phyloP scores from a whole-genome alignment of 192 early-diverging fungal genomes.

The Coemansia erecta region DNA sequence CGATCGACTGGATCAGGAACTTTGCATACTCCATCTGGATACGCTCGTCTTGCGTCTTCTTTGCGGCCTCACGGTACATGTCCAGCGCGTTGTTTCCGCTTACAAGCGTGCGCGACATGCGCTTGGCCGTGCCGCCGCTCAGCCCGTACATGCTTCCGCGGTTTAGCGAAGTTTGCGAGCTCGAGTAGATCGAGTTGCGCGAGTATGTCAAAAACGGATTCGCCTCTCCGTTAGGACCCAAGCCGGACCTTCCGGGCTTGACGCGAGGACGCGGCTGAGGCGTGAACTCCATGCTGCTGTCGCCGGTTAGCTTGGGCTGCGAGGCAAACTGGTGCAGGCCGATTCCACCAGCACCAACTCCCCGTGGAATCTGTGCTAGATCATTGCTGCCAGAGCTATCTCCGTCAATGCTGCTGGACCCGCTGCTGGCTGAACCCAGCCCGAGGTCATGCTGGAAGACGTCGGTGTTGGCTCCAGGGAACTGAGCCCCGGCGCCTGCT shows the following conservation, averaged over 20 bases:
- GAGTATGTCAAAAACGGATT: slow-evolving; percentile 53
- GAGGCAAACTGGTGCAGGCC: slow-evolving; percentile 39
- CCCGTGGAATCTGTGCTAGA: slow-evolving; percentile 16
- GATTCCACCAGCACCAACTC: slow-evolving; percentile 10
- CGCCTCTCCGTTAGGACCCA: slow-evolving; percentile 25
- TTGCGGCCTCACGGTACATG: slow-evolving; percentile 74
- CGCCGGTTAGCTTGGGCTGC: slow-evolving; percentile 31
- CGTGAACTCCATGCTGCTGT: slow-evolving; percentile 25
- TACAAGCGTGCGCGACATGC: slow-evolving; percentile 53
- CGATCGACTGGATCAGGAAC: slow-evolving; percentile 70
- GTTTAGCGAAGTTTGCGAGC: slow-evolving; percentile 49
- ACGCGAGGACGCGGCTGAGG: slow-evolving; percentile 32
- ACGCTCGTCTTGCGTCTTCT: slow-evolving; percentile 69
- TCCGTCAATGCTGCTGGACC: slow-evolving; percentile 35
- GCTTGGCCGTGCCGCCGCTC: slow-evolving; percentile 27
- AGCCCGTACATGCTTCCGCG: slow-evolving; percentile 48
- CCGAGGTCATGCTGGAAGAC: slow-evolving; percentile 8
- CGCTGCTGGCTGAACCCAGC: slow-evolving; percentile 20
- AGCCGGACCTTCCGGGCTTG: slow-evolving; percentile 38
- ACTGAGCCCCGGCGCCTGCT: background rate
- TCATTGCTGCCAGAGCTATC: slow-evolving; percentile 28
- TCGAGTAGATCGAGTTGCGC: slow-evolving; percentile 55
- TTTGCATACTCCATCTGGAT: slow-evolving; percentile 76
- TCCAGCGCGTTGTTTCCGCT: slow-evolving; percentile 55
- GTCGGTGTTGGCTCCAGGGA: slow-evolving; percentile 15